Evolutionary conservation across 768 basidiomycete species (phyloP), one percentile per base, ranked within the genome.

Genomic region (Lactarius trivialis): DNA sequence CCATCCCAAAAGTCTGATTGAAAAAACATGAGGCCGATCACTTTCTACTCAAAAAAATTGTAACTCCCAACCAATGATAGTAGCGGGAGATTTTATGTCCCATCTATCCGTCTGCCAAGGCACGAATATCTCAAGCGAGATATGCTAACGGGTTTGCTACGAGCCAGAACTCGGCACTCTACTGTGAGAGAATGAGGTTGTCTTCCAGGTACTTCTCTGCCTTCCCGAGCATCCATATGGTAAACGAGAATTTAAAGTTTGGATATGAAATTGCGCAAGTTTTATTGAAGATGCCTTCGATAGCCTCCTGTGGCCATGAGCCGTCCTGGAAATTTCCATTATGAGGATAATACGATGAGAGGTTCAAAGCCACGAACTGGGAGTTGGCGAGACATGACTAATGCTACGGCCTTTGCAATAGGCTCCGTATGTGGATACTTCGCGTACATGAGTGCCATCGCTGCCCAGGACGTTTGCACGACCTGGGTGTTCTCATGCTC

Each of bases 241-340:
- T 89, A 75, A 96, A 98, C 28, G 92, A 85, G 73, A 95, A 93
- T 73, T 97, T 95, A 85, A 97, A 98, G 75, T 93, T 92, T 2
- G 92, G 86, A 65, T 92, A 92, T 2, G 88, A 82, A 57, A 91
- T 92, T 32, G 90, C 85, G 68, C 88, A 90, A 26, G 83, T 91
- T 71, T 93, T 93, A 77, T 93, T 94, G 73, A 93, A 92, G 24
- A 93, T 83, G 8, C 93, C 93, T 69, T 95, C 93, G 49, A 95
- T 93, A 21, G 91, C 91, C 73, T 98, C 96, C 71, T 96, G 93
- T 1, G 91, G 81, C 96, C 97, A 99, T 3, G 93, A 91, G 14
- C 97, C 97, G 69, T 98, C 89, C 85, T 91, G 64, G 7, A 61
- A 24, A 41, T 65, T 5, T 48, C 36, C 60, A 63, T 34, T 41